Evolutionary conservation across 2,329 filamentous ascomycete species (phyloP), one percentile per base, ranked within the genome.

Genomic region (Rhexocercosporidium sp.): DNA sequence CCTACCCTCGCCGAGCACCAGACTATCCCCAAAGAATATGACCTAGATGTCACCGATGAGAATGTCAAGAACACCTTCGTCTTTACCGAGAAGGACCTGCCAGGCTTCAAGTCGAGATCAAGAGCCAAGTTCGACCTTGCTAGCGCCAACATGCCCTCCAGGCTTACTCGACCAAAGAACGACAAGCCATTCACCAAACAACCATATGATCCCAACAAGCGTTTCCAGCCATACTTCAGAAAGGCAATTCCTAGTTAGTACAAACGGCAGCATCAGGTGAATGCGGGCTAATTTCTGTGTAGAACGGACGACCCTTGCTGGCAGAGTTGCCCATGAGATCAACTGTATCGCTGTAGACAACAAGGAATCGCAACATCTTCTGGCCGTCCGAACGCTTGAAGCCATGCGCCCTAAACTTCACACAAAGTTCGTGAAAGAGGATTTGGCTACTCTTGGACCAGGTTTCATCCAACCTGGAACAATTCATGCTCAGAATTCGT

Each of bases 71-170:
- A 97, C 79, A 96, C 94, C 22, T 97, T 92, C 77, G 84, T 98
- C 65, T 99, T 99, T 77, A 94, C 92, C 47, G 96, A 99, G 80
- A 94, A 97, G 78, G 93, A 98, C 75, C 85, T 97, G 25, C 92
- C 94, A 0, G 92, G 92, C 44, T 94, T 89, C 80, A 86, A 86
- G 73, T 82, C 82, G 20, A 86, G 85, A 77, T 86, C 86, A 75
- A 86, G 84, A 73, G 80, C 81, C 57, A 82, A 85, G 60, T 82
- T 84, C n/a, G 84, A 87, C 62, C 84, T 85, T 9, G 80, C 86
- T 3, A 85, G 84, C 53, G 84, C 83, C 20, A 85, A 88, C 62
- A 88, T 90, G 67, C 88, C 88, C 4, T 80, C 83, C 5, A 84
- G 87, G 41, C 80, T 90, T 29, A 77, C 72, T 67, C 77, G 73